Conservation (phyloP, 129 eudicot species). For the Artemisia tridentata region DNA sequence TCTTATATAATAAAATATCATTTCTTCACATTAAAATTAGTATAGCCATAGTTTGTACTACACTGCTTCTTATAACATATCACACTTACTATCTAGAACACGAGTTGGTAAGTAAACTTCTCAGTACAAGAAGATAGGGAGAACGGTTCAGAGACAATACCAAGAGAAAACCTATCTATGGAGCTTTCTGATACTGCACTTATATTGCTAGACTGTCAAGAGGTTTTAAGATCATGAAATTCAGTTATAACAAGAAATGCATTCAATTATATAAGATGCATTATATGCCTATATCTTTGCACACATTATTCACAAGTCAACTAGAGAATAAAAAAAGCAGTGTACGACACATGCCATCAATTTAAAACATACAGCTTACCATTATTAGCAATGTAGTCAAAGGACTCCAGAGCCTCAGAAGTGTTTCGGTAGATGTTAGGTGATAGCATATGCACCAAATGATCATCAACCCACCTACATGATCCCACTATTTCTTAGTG, state of each 20-base stretch:
- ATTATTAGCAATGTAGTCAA: conserved; percentile 57
- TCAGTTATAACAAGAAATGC: background rate
- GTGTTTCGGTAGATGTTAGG: conserved; percentile 65
- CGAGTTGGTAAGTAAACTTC: no score
- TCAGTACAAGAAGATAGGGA: no score
- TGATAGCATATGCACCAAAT: conserved; percentile 65
- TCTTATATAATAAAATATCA: no score
- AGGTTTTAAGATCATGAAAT: background rate
- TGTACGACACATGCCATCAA: background rate
- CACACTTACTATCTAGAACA: no score
- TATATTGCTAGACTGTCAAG: background rate
- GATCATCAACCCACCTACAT: conserved; percentile 71
- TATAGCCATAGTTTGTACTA: no score
- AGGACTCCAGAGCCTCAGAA: conserved; percentile 68
- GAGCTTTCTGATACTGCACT: background rate
- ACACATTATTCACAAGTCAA: conserved; percentile 9
- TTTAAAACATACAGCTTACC: conserved; percentile 34
- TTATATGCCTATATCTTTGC: conserved; percentile 9
- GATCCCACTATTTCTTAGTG: conserved; percentile 1
- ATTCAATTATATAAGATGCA: background rate
- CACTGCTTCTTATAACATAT: no score
- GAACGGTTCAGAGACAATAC: background rate
- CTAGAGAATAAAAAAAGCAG: background rate
- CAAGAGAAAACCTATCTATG: background rate
- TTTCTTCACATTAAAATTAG: no score